phyloP scores from a whole-genome alignment of 768 basidiomycete genomes.

The Russula vinacea region DNA sequence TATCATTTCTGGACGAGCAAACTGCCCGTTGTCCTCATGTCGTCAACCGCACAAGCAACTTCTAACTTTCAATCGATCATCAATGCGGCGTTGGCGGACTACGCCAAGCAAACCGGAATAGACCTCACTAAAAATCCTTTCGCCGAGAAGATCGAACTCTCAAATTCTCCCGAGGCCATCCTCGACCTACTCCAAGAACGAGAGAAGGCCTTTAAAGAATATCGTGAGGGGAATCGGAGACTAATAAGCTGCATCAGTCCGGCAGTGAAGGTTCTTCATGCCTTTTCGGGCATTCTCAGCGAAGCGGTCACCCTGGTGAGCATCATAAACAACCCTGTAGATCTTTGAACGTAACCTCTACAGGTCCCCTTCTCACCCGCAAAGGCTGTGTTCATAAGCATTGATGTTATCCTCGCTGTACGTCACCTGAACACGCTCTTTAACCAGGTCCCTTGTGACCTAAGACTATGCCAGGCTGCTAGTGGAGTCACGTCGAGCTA shows the following conservation, averaged over 20 bases:
- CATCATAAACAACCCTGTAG: no score
- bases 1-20: no score
- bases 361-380: not conserved
- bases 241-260: not conserved
- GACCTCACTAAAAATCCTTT: not conserved
- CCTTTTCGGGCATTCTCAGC: not conserved
- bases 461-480: not conserved
- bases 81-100: not conserved
- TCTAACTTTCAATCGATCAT: slow-evolving; percentile 1
- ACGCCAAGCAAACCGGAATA: not conserved
- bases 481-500: not conserved
- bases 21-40: not conserved
- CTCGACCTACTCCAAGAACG: slow-evolving; percentile 2
- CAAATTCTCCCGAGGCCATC: not conserved
- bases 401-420: slow-evolving; percentile 2
- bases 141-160: not conserved
- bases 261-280: not conserved
- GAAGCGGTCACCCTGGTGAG: not conserved
- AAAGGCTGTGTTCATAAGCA: not conserved
- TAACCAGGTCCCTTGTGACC: not conserved
- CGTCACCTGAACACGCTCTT: not conserved
- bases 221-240: not conserved
- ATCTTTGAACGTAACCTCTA: not conserved
- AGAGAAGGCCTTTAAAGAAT: not conserved
- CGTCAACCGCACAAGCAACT: not conserved